Evolutionary conservation across 768 basidiomycete species (phyloP), one percentile per base, ranked within the genome.

Genomic region (Russula foetens): DNA sequence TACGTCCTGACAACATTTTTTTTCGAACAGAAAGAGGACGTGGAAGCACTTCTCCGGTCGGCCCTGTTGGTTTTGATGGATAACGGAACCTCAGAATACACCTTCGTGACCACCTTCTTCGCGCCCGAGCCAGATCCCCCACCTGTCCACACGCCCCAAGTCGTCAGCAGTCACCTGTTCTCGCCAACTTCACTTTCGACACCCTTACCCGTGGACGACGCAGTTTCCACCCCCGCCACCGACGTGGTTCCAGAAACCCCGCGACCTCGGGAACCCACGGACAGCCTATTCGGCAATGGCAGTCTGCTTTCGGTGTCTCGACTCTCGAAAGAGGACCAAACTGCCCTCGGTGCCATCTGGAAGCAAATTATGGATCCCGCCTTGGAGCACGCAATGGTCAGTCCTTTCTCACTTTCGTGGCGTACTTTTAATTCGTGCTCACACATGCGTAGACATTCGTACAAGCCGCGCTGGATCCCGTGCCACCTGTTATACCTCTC

Each of bases 291-390:
- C 26, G 67, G 76, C 55, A 72, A 72, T 53, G 73, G 75, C 23
- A 70, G 74, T 47, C 67, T 71, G 28, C 69, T 52, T 28, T 68
- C 66, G 7, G 67, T 48, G 17, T 24, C 56, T 28, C 55, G 38
- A 21, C 45, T 60, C 33, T 75, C 41, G 71, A 88, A 84, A 71
- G 81, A 83, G 58, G 84, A 88, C 58, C 80, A 83, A 64, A 75
- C 79, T 11, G 78, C 74, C 12, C 72, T 87, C 31, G 82, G 84
- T 66, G 75, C 75, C 2, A 76, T 91, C 12, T 99, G 95, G 94
- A 96, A 93, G 71, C 88, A 91, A 69, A 82, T 97, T 43, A 84
- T 97, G 73, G 95, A 96, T 64, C 92, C 97, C 1, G 88, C 90
- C 5, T 74, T 96, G 60, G 88, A 91, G 56, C 97, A 96, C 69